These are phyloP conservation scores for Stemphylium lycopersici DNA, from an alignment of 2,329 filamentous ascomycete species.

Conservation along the genomic window DNA sequence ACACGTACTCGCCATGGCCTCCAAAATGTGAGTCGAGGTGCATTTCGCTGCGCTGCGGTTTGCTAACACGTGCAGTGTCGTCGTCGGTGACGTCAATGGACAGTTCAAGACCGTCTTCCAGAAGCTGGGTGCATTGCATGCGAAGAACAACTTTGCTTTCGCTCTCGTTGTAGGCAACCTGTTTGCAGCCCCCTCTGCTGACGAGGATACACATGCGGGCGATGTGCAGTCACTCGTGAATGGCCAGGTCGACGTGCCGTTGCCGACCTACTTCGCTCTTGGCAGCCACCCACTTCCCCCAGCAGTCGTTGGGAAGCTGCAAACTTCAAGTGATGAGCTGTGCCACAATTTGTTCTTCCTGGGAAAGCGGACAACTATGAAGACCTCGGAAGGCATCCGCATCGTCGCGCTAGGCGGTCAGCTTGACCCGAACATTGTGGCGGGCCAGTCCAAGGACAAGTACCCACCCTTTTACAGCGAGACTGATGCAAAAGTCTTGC, in stretches of 20 bases:
- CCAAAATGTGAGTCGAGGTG: conserved; percentile 56
- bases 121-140: conserved; percentile 80
- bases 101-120: conserved; percentile 75
- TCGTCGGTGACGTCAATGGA: conserved; percentile 83
- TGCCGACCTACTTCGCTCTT: conserved; percentile 91
- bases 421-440: conserved; percentile 66
- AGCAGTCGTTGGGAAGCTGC: conserved; percentile 73
- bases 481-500: conserved; percentile 75
- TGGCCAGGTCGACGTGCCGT: conserved; percentile 74
- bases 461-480: conserved; percentile 79
- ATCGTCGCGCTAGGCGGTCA: conserved; percentile 86
- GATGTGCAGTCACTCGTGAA: conserved; percentile 68
- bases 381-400: conserved; percentile 85
- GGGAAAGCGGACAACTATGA: conserved; percentile 81
- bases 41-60: not conserved
- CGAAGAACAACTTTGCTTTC: conserved; percentile 87
- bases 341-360: conserved; percentile 92
- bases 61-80: conserved; percentile 63
- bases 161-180: conserved; percentile 85
- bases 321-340: conserved; percentile 71
- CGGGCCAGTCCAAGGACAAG: conserved; percentile 71
- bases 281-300: conserved; percentile 74
- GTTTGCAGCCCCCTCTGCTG: conserved; percentile 63
- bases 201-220: conserved; percentile 61
- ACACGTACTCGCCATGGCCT: conserved; percentile 54